Evolutionary conservation across 331 rosid genomes (phyloP), one percentile per base, ranked within the genome.

Genomic region (Quercus phellos): DNA sequence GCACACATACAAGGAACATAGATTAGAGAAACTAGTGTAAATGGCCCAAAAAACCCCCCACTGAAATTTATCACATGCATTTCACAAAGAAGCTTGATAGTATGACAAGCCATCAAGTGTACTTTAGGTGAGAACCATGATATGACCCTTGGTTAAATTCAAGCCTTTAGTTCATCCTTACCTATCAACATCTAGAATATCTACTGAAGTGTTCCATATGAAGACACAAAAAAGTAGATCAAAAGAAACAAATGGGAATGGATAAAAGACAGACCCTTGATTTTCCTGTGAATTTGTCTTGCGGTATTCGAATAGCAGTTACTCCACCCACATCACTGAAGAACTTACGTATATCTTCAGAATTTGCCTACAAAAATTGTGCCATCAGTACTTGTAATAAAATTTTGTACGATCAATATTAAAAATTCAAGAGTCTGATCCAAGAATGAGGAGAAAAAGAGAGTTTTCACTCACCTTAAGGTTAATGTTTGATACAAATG

Each of bases 261-360:
- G 76, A 78, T 70, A 54, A 78, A 74, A 71, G 81, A 82, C 8
- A 60, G 46, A 85, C 98, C 98, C 98, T 87, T 74, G 98, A 92
- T 78, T 92, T 95, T 78, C 94, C 93, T n/a, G 96, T 92, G 83
- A 87, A 90, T 80, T 87, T 95, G 86, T 95, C 98, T 53, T 70
- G 91, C 55, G 87, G 90, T 84, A 95, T 82, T 67, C 98, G 96
- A 56, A 91, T 74, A 78, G 87, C 97, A 77, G 82, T 90, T 70
- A 95, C 88, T 80, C 98, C 98, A 79, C 98, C 96, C 9, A 87
- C 87, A 85, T 95, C 97, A 58, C 88, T 61, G 77, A 95, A 95
- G 88, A 95, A 92, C 74, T 87, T 84, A 58, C 75, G 90, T 60
- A 95, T 78, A 82, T 92, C 85, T 13, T 91, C 94, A 84, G 77